phyloP scores from a whole-genome alignment of 2,329 filamentous ascomycete genomes.

The Boeremia lycopersici region DNA sequence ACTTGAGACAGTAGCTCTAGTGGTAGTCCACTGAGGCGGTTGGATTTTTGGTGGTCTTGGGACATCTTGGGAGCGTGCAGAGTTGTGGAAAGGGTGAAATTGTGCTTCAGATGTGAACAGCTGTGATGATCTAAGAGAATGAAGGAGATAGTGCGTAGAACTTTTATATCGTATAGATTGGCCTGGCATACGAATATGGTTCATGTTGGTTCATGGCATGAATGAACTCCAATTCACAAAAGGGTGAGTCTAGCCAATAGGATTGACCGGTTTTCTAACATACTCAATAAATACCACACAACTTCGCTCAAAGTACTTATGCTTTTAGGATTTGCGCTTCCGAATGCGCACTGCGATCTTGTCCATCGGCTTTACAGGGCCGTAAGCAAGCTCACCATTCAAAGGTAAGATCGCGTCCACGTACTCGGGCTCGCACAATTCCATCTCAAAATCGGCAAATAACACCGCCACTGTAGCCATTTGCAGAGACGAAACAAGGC shows the following conservation, averaged over 20 bases:
- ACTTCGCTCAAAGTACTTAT: background rate
- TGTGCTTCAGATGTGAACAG: no score
- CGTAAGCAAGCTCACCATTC: constrained; percentile 24
- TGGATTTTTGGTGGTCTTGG: background rate
- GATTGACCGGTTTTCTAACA: no score
- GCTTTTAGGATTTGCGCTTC: constrained; percentile 22
- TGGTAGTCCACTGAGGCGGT: background rate
- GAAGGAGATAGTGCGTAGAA: no score
- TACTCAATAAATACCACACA: no score
- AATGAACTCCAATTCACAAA: no score
- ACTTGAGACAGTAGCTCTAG: background rate
- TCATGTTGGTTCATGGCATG: no score
- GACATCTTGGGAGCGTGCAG: no score
- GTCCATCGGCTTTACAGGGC: constrained; percentile 26
- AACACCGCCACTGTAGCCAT: constrained; percentile 31
- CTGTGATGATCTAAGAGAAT: no score
- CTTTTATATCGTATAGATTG: no score
- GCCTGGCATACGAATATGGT: no score
- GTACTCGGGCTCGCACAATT: constrained; percentile 30
- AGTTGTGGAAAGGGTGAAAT: no score
- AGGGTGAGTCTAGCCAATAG: background rate
- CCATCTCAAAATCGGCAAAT: constrained; percentile 33
- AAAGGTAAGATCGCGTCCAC: constrained; percentile 27
- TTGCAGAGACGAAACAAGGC: constrained; percentile 27
- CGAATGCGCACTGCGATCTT: constrained; percentile 33